Base-by-base conservation (phyloP, 352 stramenopile genomes). In the Pythium volutum region DNA sequence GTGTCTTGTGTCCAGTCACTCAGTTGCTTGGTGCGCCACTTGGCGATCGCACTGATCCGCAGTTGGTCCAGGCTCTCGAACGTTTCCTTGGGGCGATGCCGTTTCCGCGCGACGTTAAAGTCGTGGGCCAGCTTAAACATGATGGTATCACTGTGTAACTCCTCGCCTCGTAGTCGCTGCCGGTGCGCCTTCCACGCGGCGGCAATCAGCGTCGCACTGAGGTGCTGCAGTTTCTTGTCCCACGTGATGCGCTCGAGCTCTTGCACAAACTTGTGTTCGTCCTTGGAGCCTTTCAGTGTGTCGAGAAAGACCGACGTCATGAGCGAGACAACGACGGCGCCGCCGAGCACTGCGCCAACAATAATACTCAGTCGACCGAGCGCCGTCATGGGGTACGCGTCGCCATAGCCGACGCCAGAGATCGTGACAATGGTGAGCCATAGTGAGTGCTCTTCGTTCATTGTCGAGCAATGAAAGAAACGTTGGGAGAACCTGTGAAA, bases 391-490 rank as follows among this genome's bases (percentile, higher is more conserved):
- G 77, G 77, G 38, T 80, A 87, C 25, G 72, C 59, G 49, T 89
- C 79, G 4, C 79, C 79, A 43, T 87, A 89, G 9, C 79, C 79
- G 6, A 89, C 79, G 4, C 67, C 66, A 2, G 79, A 75, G 66
- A 87, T 89, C 3, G 77, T 86, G 49, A 83, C 79, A 22, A 89
- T 77, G 2, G 75, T 77, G 26, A 89, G 68, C 79, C 79, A 89
- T 27, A 89, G 61, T 26, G 77, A 78, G 50, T 87, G 71, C 27
- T 79, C 74, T 50, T 89, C 77, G 9, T 73, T n/a, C n/a, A n/a
- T n/a, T 69, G 42, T 88, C 76, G 9, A 89, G 48, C 9, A 75
- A 67, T 4, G 76, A 87, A 0, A 77, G 77, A 52, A 85, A n/a
- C n/a, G n/a, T n/a, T n/a, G n/a, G n/a, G n/a, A n/a, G n/a, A n/a